Conservation (phyloP, 495 filamentous ascomycete species). For the Trichoderma gamsii region DNA sequence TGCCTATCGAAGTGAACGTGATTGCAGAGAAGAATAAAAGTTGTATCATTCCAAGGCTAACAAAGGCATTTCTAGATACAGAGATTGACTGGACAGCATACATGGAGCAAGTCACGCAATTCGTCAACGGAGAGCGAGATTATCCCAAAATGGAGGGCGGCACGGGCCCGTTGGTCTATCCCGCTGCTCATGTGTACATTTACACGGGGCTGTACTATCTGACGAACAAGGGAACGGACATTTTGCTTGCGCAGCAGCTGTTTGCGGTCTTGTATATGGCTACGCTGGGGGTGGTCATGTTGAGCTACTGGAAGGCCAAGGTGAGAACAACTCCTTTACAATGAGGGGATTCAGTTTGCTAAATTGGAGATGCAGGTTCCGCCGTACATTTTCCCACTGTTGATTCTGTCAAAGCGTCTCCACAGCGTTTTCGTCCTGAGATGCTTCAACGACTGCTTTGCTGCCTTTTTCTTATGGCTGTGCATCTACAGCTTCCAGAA, state of each 20-base stretch:
- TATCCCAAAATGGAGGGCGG: constrained; percentile 80
- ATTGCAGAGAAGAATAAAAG: not conserved
- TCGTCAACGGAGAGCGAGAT: constrained; percentile 76
- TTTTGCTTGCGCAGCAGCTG: constrained; percentile 69
- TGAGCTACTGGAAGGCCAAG: constrained; percentile 71
- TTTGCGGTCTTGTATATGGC: constrained; percentile 74
- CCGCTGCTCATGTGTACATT: constrained; percentile 86
- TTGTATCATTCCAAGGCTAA: constrained; percentile 7
- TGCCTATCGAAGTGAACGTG: not conserved
- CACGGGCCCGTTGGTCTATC: constrained; percentile 91
- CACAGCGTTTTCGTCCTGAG: constrained; percentile 91
- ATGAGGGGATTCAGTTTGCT: not conserved
- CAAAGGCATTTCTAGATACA: constrained; percentile 58
- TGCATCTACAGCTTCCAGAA: constrained; percentile 72
- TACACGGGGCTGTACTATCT: constrained; percentile 74
- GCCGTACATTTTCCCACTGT: constrained; percentile 79
- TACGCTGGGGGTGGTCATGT: constrained; percentile 68
- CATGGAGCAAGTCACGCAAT: constrained; percentile 85
- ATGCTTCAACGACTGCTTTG: constrained; percentile 92
- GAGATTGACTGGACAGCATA: constrained; percentile 98
- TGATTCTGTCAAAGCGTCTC: constrained; percentile 83
- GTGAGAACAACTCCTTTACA: no score
- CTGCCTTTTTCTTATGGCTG: constrained; percentile 71
- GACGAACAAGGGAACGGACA: constrained; percentile 70
- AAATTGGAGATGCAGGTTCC: constrained; percentile 52